Base-by-base conservation (phyloP, 805 yeast genomes). In the Blastobotrys parvus region DNA sequence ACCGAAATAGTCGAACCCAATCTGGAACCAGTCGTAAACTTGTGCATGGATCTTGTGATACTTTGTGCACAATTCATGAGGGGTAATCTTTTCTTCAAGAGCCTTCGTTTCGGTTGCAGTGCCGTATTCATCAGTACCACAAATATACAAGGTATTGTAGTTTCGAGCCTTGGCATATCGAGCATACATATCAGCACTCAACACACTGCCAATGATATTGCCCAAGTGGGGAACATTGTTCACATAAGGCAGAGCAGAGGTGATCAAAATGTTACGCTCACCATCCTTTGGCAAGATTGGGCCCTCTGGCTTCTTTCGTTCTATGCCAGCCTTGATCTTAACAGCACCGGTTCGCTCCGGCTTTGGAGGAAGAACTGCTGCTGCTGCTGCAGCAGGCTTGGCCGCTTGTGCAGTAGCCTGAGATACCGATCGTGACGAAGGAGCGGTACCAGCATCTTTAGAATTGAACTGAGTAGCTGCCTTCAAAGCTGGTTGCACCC, bases 31-130 rank as follows among this genome's bases (percentile, higher is more conserved):
- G 59, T 92, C 84, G 67, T 92, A 92, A 41, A 92, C 92, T 37
- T 84, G 85, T 48, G 80, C 74, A 63, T 92, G 99, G 52, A 92
- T 73, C 46, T 74, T 72, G 64, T 87, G 82, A 65, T 86, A 92
- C 64, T 90, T 92, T 64, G 82, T 87, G 72, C 97, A 92, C 55
- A 92, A 71, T 61, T 87, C 82, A 55, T 77, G 70, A 39, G 99
- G 98, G 2, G 94, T 75, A 47, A 85, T 82, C 34, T 82, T 80
- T 59, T 92, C 98, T 62, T 90, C 97, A 40, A 92, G 68, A 8
- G 98, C 98, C 67, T 90, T 92, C 22, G 98, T 92, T 65, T 92
- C 99, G 13, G 98, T 92, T 38, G 99, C 99, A 45, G 99, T 92
- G 62, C 99, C 99, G 62, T 92, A 92, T 68, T 92, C 99, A 62